A percentile compares a stretch with the other conserved stretches of the same genome.
Conservation (phyloP, 768 basidiomycete genomes). For the Pulveroboletus sp. region DNA sequence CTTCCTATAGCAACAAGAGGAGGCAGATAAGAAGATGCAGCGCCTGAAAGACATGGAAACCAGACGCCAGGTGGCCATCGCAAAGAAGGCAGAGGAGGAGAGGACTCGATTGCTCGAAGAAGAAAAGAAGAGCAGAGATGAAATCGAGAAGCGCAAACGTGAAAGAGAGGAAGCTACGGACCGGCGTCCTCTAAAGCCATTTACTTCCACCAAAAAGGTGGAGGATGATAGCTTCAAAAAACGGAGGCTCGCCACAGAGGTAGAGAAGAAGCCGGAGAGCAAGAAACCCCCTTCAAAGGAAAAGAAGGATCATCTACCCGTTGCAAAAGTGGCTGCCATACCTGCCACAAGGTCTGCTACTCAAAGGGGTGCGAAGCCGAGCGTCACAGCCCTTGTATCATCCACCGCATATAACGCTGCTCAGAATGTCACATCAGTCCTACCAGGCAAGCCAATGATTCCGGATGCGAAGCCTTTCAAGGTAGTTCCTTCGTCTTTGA, state of each 20-base stretch:
- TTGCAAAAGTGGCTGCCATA: slow-evolving; percentile 26
- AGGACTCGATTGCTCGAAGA: slow-evolving; percentile 57
- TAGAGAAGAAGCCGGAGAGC: slow-evolving; percentile 50
- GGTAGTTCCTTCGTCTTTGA: slow-evolving; percentile 30
- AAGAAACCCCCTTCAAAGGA: slow-evolving; percentile 64
- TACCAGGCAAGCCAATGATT: slow-evolving; percentile 29
- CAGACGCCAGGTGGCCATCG: slow-evolving; percentile 63
- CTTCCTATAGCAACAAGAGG: slow-evolving; percentile 74
- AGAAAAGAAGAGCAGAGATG: slow-evolving; percentile 69
- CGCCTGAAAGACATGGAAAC: slow-evolving; percentile 79
- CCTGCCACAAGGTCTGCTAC: slow-evolving; percentile 20
- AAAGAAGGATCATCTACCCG: slow-evolving; percentile 32
- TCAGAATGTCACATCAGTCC: slow-evolving; percentile 24
- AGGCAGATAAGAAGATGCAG: slow-evolving; percentile 71
- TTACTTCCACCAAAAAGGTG: slow-evolving; percentile 52
- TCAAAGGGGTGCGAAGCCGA: slow-evolving; percentile 37
- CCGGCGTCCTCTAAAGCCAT: slow-evolving; percentile 54
- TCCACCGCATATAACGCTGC: slow-evolving; percentile 39
- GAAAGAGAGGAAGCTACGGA: slow-evolving; percentile 76
- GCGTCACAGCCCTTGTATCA: slow-evolving; percentile 30
- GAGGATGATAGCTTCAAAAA: slow-evolving; percentile 74
- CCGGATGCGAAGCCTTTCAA: slow-evolving; percentile 34
- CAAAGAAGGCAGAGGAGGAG: slow-evolving; percentile 79
- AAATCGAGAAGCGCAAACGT: slow-evolving; percentile 72
- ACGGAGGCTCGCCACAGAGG: slow-evolving; percentile 52